These are phyloP conservation scores for Exophiala aquamarina DNA, from an alignment of 2,329 filamentous ascomycete genomes.

Conservation along the genomic window DNA sequence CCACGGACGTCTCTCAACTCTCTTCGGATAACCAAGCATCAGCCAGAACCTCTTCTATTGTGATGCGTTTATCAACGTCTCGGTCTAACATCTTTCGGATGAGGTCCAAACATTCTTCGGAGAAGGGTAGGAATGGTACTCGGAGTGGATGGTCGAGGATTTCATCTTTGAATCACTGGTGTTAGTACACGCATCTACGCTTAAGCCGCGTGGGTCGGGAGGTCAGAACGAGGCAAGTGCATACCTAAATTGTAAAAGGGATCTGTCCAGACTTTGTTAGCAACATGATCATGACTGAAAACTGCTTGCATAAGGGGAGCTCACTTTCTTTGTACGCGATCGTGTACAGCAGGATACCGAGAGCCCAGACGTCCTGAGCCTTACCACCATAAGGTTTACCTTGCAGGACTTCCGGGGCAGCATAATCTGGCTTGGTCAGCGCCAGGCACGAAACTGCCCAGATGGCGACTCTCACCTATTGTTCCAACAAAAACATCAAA, in stretches of 20 bases:
- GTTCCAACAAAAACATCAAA: constrained; percentile 99
- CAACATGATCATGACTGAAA: not conserved
- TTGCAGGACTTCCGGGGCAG: constrained; percentile 93
- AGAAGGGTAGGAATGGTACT: constrained; percentile 66
- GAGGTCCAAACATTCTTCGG: constrained; percentile 88
- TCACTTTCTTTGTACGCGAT: constrained; percentile 99
- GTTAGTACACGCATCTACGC: too few species aligned
- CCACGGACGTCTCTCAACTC: too few species aligned
- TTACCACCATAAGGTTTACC: constrained; percentile 90
- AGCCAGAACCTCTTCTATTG: constrained; percentile 83
- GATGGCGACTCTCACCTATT: constrained; percentile 83
- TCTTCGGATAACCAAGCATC: constrained; percentile 70
- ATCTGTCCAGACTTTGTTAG: constrained; percentile 11
- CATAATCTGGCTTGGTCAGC: constrained; percentile 69
- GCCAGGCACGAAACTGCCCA: not conserved
- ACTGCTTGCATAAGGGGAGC: constrained; percentile 38
- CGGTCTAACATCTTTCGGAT: constrained; percentile 90
- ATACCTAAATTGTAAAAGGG: constrained; percentile 25
- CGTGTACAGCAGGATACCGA: constrained; percentile 95
- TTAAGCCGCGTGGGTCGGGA: too few species aligned
- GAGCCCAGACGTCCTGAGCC: constrained; percentile 97
- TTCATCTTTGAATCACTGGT: constrained; percentile 66
- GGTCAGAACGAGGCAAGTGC: too few species aligned
- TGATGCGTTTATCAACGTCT: constrained; percentile 76
- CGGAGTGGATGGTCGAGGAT: constrained; percentile 96